These are phyloP conservation scores for Sarcodon aspratus DNA, from an alignment of 768 basidiomycete species.

Conservation along the genomic window DNA sequence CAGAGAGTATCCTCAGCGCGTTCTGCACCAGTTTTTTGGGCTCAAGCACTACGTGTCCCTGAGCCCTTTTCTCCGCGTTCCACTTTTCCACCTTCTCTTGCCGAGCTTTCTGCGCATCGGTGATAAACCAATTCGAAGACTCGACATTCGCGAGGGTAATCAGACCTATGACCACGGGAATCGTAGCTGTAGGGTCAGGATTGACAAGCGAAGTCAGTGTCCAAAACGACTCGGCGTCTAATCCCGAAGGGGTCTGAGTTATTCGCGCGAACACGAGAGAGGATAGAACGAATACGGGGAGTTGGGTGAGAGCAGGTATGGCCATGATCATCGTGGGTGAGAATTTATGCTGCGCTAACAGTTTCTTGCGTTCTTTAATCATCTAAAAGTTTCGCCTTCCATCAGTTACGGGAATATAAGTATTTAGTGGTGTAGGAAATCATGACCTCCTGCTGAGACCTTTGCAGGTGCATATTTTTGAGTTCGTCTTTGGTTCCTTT, in stretches of 20 bases:
- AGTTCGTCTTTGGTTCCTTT: slow-evolving; percentile 43
- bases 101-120: slow-evolving; percentile 41
- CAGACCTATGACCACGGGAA: slow-evolving; percentile 64
- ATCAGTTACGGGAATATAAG: not conserved
- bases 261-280: slow-evolving; percentile 46
- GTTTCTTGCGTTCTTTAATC: slow-evolving; percentile 38
- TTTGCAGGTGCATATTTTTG: slow-evolving; percentile 33
- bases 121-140: slow-evolving; percentile 63
- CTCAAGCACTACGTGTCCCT: slow-evolving; percentile 32
- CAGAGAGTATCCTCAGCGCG: slow-evolving; percentile 41
- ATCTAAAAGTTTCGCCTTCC: slow-evolving; percentile 26
- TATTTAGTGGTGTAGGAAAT: not conserved
- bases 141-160: slow-evolving; percentile 75
- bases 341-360: slow-evolving; percentile 51
- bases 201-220: slow-evolving; percentile 61
- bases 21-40: slow-evolving; percentile 42
- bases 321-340: slow-evolving; percentile 44
- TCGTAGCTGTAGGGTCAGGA: slow-evolving; percentile 55
- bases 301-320: slow-evolving; percentile 52
- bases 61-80: slow-evolving; percentile 30
- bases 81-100: slow-evolving; percentile 34
- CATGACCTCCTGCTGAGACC: slow-evolving; percentile 35
- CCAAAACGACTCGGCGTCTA: slow-evolving; percentile 70
- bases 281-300: slow-evolving; percentile 63
- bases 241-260: slow-evolving; percentile 46